A percentile compares a stretch with the other conserved stretches of the same genome.
These are phyloP conservation scores for Zygotorulaspora sp. DNA, from an alignment of 805 yeast genomes.

Conservation along the genomic window DNA sequence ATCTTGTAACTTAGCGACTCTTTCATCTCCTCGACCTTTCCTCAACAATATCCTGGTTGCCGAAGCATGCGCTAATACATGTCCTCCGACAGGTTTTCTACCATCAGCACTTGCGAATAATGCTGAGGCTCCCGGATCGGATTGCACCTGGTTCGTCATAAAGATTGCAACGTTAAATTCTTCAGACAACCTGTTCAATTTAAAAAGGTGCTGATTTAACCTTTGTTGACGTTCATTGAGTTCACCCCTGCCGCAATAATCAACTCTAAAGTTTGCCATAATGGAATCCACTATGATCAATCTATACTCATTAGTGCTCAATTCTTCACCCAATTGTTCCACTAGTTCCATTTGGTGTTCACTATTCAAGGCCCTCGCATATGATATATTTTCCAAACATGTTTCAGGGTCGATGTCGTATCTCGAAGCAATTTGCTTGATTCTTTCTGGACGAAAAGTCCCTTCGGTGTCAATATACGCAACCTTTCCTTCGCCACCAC, in stretches of 20 bases:
- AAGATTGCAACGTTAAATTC: conserved; percentile 75
- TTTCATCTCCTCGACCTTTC: conserved; percentile 74
- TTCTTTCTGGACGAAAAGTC: conserved; percentile 70
- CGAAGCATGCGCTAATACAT: conserved; percentile 75
- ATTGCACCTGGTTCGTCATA: conserved; percentile 73
- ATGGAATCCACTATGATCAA: conserved; percentile 64
- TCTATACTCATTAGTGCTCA: conserved; percentile 62
- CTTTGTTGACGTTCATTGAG: conserved; percentile 72
- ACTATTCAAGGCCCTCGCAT: conserved; percentile 71
- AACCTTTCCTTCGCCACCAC: conserved; percentile 80
- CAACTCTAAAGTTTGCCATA: conserved; percentile 76
- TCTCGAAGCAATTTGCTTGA: conserved; percentile 59
- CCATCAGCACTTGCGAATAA: conserved; percentile 79
- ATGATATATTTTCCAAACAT: conserved; percentile 66
- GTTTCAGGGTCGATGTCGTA: conserved; percentile 66
- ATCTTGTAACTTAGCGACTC: conserved; percentile 75
- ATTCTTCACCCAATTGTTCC: conserved; percentile 60
- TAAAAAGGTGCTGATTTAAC: conserved; percentile 52
- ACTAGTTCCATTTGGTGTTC: conserved; percentile 75
- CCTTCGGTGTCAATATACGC: conserved; percentile 80
- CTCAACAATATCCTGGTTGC: conserved; percentile 70
- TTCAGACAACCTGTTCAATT: conserved; percentile 59
- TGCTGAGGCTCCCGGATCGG: conserved; percentile 80
- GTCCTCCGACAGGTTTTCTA: conserved; percentile 80
- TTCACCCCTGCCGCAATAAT: conserved; percentile 75